Evolutionary conservation across 2,329 filamentous ascomycete genomes (phyloP).

Genomic region (Diaporthe sp.): DNA sequence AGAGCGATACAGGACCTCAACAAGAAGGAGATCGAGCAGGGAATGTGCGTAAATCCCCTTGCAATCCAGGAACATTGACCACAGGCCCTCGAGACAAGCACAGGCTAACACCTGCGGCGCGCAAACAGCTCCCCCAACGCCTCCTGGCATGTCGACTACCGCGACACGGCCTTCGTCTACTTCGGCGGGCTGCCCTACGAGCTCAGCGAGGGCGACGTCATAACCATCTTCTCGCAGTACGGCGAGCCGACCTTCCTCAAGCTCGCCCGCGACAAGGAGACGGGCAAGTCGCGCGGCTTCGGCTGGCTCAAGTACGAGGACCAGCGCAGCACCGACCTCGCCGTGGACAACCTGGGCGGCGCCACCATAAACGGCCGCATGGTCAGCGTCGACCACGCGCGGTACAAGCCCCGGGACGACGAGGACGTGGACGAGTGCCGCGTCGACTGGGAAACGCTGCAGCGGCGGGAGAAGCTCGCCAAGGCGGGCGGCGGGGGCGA

Average conservation of each 20-base stretch:
- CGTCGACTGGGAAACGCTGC: slow-evolving; percentile 71
- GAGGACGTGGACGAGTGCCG: slow-evolving; percentile 72
- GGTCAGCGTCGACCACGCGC: slow-evolving; percentile 89
- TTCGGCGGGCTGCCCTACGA: slow-evolving; percentile 95
- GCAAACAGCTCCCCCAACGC: slow-evolving; percentile 78
- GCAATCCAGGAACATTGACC: neutral
- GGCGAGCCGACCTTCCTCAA: slow-evolving; percentile 96
- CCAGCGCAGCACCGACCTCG: slow-evolving; percentile 93
- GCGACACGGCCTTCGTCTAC: slow-evolving; percentile 94
- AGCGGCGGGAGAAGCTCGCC: slow-evolving; percentile 61
- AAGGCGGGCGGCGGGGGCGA: slow-evolving; percentile 53
- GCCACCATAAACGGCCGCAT: slow-evolving; percentile 84
- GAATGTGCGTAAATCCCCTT: slow-evolving; percentile 69
- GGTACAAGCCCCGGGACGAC: slow-evolving; percentile 90
- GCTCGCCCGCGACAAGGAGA: slow-evolving; percentile 93
- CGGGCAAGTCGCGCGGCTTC: slow-evolving; percentile 94
- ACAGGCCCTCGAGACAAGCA: neutral
- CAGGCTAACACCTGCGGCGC: neutral
- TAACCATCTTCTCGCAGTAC: slow-evolving; percentile 97
- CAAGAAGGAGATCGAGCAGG: slow-evolving; percentile 92
- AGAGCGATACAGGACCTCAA: slow-evolving; percentile 94
- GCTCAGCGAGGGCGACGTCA: slow-evolving; percentile 93
- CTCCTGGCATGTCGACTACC: slow-evolving; percentile 98
- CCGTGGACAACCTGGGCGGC: slow-evolving; percentile 95
- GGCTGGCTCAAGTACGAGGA: slow-evolving; percentile 99